phyloP scores from a whole-genome alignment of 2,329 filamentous ascomycete species.

The Apiospora rasikravindrae region DNA sequence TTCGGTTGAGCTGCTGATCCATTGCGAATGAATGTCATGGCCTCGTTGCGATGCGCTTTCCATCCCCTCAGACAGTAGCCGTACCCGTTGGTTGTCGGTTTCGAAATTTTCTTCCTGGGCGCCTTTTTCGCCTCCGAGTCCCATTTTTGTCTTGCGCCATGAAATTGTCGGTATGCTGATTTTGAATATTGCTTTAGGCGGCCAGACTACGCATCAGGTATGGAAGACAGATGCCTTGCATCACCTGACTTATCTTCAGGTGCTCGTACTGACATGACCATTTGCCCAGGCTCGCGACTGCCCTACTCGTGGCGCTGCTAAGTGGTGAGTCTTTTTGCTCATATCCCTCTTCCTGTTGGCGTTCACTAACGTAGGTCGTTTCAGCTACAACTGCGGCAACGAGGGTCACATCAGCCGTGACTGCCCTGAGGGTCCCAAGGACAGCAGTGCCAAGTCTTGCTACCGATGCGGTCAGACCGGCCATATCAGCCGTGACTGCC shows the following conservation, averaged over 20 bases:
- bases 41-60: background rate
- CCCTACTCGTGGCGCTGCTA: slow-evolving; percentile 81
- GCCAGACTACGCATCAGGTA: slow-evolving; percentile 78
- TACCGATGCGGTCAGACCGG: slow-evolving; percentile 82
- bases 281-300: slow-evolving; percentile 75
- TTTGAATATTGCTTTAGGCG: slow-evolving; percentile 56
- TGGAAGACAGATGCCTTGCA: slow-evolving; percentile 37
- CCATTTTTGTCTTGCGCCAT: background rate
- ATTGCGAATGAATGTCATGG: background rate
- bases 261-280: slow-evolving; percentile 33
- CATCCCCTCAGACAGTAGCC: background rate
- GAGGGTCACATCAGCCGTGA: slow-evolving; percentile 83
- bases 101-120: background rate
- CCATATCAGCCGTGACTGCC: slow-evolving; percentile 91
- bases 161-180: slow-evolving; percentile 8
- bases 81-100: background rate
- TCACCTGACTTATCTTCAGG: slow-evolving; percentile 24
- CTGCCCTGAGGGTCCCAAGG: slow-evolving; percentile 87
- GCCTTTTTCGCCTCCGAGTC: slow-evolving; percentile 10
- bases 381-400: slow-evolving; percentile 48
- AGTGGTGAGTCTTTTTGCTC: slow-evolving; percentile 66
- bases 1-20: background rate
- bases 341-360: slow-evolving; percentile 22
- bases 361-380: background rate
- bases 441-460: slow-evolving; percentile 70